Base-by-base conservation (phyloP, 164 flowering plant genomes). In the Vitis rotundifolia region DNA sequence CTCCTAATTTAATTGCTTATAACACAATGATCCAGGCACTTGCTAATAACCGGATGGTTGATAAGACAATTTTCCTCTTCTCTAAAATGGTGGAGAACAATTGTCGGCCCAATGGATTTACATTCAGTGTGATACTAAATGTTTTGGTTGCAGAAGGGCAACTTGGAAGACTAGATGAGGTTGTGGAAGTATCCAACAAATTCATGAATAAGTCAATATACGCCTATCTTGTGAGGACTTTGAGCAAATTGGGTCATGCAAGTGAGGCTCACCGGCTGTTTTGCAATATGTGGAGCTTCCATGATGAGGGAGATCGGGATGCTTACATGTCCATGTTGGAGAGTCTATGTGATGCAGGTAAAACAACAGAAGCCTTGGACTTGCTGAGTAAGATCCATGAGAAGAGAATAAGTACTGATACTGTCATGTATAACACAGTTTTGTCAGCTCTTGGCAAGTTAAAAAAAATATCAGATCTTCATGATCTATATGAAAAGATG, bases 241-340 rank as follows among this genome's bases (percentile, higher is more conserved):
- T 93, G 50, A 86, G 84, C 75, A 87, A 88, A 77, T 64, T 90
- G 66, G 98, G 99, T 19, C 96, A 95, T 81, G 86, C 92, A 37
- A 82, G 83, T 76, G 99, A 95, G 79, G 96, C 98, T 62, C 99
- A 95, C 73, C 77, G 97, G 74, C 71, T 93, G n/a, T 95, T 95
- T 71, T 93, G 99, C 84, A 81, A 83, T 72, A 87, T 93, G 99
- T 95, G 98, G 99, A 79, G 44, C 70, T 85, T 78, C 71, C 88
- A 89, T 65, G 94, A 87, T 14, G 76, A 65, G 37, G 99, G 99
- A 49, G 97, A 95, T 77, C 83, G 82, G 75, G 90, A 87, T 76
- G 96, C 98, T 59, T 91, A 75, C 75, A 47, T 84, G 74, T 84
- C 99, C 68, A 91, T 95, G 96, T 76, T 95, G 63, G 99, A 91